These are phyloP conservation scores for Endotrypanum monterogeii DNA, from an alignment of 208 protist species.

Conservation along the genomic window DNA sequence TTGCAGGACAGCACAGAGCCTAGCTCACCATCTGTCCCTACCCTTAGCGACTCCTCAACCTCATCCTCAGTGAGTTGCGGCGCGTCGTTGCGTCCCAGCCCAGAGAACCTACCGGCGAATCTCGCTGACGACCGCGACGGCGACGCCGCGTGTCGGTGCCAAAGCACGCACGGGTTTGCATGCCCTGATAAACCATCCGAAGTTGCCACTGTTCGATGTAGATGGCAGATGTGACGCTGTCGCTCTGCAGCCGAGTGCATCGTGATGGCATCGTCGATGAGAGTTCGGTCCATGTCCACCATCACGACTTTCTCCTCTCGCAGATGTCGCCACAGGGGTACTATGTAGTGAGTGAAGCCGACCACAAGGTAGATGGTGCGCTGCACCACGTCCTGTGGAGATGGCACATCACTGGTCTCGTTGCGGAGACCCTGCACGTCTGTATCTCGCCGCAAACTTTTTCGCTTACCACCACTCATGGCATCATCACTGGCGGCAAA, in stretches of 20 bases:
- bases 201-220: slow-evolving; percentile 13
- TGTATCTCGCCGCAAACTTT: background rate
- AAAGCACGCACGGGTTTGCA: slow-evolving; percentile 24
- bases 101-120: slow-evolving; percentile 4
- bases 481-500: background rate
- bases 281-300: slow-evolving; percentile 86
- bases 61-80: slow-evolving; percentile 9
- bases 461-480: background rate
- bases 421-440: background rate
- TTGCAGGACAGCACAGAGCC: background rate
- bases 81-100: slow-evolving; percentile 22
- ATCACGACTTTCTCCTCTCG: slow-evolving; percentile 63
- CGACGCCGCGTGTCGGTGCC: background rate
- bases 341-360: slow-evolving; percentile 63
- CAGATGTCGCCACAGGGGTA: slow-evolving; percentile 60
- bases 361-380: slow-evolving; percentile 48
- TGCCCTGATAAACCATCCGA: slow-evolving; percentile 5
- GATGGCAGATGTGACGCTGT: slow-evolving; percentile 22
- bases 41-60: slow-evolving; percentile 2
- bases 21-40: background rate
- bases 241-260: slow-evolving; percentile 24
- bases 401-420: background rate
- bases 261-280: slow-evolving; percentile 80
- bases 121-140: slow-evolving; percentile 5
- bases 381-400: slow-evolving; percentile 31